These are phyloP conservation scores for Paecilomyces fulvus DNA, from an alignment of 2,329 filamentous ascomycete genomes.

Conservation along the genomic window DNA sequence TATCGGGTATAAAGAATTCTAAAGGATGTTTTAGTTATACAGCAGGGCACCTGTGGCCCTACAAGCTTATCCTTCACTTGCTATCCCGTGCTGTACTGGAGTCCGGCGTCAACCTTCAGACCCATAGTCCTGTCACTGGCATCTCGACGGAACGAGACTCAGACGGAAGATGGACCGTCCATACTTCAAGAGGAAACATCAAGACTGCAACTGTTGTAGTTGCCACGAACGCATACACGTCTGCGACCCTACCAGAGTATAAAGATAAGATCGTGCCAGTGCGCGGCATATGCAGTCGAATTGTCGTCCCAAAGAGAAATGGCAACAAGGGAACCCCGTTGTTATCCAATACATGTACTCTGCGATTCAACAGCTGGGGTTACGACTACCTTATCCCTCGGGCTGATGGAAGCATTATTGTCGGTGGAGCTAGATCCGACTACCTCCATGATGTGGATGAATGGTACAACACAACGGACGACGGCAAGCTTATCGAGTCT, in stretches of 20 bases:
- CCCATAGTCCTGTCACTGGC: slow-evolving; percentile 39
- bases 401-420: slow-evolving; percentile 47
- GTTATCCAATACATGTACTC: slow-evolving; percentile 47
- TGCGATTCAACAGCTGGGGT: slow-evolving; percentile 42
- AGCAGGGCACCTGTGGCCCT: slow-evolving; percentile 46
- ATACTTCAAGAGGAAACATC: slow-evolving; percentile 62
- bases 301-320: slow-evolving; percentile 14
- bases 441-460: slow-evolving; percentile 19
- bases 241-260: slow-evolving; percentile 61
- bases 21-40: slow-evolving; percentile 24
- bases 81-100: slow-evolving; percentile 50
- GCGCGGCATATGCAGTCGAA: slow-evolving; percentile 45
- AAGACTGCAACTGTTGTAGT: slow-evolving; percentile 58
- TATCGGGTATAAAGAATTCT: slow-evolving; percentile 31
- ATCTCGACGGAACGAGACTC: slow-evolving; percentile 17
- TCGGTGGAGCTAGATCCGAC: slow-evolving; percentile 52
- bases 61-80: slow-evolving; percentile 69
- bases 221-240: slow-evolving; percentile 78
- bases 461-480: slow-evolving; percentile 41
- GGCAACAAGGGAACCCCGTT: slow-evolving; percentile 13
- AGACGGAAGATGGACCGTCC: slow-evolving; percentile 47
- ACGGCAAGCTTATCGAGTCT: slow-evolving; percentile 42
- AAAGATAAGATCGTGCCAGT: slow-evolving; percentile 67
- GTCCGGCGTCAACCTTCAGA: slow-evolving; percentile 44
- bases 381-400: slow-evolving; percentile 44